Percentiles rank a stretch among this genome's conserved stretches.
These are phyloP conservation scores for Melocanna baccifera DNA, from an alignment of 176 grass and related monocot species.

Conservation along the genomic window DNA sequence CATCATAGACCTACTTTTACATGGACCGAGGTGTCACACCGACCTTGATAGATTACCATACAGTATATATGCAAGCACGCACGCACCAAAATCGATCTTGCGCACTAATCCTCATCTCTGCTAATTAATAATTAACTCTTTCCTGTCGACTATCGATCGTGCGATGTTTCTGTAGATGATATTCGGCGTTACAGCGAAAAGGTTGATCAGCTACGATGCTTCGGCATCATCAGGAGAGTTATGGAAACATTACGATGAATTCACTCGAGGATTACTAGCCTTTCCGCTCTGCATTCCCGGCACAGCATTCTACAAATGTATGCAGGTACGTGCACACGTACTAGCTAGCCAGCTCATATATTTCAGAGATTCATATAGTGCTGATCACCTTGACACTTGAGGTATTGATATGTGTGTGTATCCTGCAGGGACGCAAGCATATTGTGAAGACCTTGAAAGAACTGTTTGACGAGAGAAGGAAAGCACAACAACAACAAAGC, in stretches of 20 bases:
- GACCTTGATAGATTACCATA: too few relatives aligned
- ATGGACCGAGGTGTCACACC: too few relatives aligned
- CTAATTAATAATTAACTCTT: too few relatives aligned
- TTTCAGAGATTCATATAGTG: too few relatives aligned
- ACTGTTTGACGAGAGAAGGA: conserved; percentile 37
- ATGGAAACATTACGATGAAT: conserved; percentile 50
- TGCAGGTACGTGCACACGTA: conserved; percentile 45
- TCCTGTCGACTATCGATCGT: too few relatives aligned
- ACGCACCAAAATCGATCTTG: too few relatives aligned
- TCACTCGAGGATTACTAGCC: conserved; percentile 38
- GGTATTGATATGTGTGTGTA: too few relatives aligned
- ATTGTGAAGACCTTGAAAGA: conserved; percentile 38
- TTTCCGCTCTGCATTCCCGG: conserved; percentile 51
- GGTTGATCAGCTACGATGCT: conserved; percentile 50
- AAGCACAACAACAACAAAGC: background rate
- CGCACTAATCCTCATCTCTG: too few relatives aligned
- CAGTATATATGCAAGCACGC: too few relatives aligned
- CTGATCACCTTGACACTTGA: too few relatives aligned
- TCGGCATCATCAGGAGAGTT: background rate
- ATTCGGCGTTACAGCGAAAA: conserved; percentile 61
- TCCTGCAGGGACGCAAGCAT: conserved; percentile 30
- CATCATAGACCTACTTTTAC: too few relatives aligned
- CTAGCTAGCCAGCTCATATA: too few relatives aligned
- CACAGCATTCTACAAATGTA: conserved; percentile 46
- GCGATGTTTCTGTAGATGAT: conserved; percentile 47